Evolutionary conservation across 2,329 filamentous ascomycete species (phyloP), one percentile per base, ranked within the genome.

Genomic region (Aspergillaceae sp.): DNA sequence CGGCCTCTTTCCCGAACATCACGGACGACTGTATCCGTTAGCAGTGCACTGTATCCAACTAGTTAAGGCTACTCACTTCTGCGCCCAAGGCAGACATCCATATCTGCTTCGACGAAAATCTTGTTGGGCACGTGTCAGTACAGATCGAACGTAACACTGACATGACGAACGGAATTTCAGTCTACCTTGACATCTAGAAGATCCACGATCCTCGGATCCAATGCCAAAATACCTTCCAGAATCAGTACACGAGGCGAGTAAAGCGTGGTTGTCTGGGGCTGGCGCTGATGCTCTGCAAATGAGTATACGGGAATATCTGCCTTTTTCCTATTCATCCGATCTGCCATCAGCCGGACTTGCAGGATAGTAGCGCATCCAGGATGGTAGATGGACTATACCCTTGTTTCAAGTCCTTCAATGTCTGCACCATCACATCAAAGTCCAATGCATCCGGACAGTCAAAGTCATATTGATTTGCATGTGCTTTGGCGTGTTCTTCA

Each of bases 161-260:
- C 43, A 38, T 4, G 26, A 40, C 8, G 2, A 7, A 38, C 26
- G 29, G 34, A 30, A n/a, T 2, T 19, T 19, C 19, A 44, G 49
- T 52, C 64, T 71, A 87, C 86, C 69, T 87, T 94, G 74, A 97
- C 86, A 66, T 98, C 92, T 52, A 97, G 73, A 54, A 98, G 72
- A 11, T 94, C 86, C 48, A 92, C 71, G 4, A 98, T 84, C 49
- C 91, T 79, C 27, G 79, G 80, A 61, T 96, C 89, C 8, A 98
- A 74, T 5, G 92, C 92, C 68, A 98, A 87, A 29, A 98, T 98
- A 19, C 92, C 92, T 72, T 98, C 92, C 9, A 98, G 71, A 41
- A 98, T 89, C 28, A 98, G 74, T 27, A 98, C 92, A 67, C 95
- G 92, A 1, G 92, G 92, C 4, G 92, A 97, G 64, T 98, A 98